Evolutionary conservation across 2,329 filamentous ascomycete species (phyloP).

Genomic region (Cadophora gregata): DNA sequence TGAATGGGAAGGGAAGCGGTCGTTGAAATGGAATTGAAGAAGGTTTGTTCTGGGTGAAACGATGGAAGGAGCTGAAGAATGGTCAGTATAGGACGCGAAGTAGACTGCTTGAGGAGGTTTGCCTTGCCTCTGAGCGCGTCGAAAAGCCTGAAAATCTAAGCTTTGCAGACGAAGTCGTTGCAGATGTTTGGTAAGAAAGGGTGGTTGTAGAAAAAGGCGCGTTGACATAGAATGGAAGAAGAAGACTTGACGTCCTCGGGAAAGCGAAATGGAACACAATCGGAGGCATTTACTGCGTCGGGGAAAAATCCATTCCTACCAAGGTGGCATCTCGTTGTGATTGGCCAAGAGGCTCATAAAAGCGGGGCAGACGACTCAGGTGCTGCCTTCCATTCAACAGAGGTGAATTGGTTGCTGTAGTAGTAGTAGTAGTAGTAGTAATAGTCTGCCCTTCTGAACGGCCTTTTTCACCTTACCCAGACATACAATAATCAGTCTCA

Average conservation of each 20-base stretch:
- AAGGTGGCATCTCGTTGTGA: slow-evolving; percentile 22
- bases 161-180: slow-evolving; percentile 23
- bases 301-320: too few relatives aligned
- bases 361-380: slow-evolving; percentile 1
- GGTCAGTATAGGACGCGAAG: slow-evolving; percentile 42
- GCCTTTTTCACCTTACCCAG: neutral
- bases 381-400: neutral
- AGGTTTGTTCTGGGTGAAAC: slow-evolving; percentile 31
- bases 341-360: slow-evolving; percentile 9
- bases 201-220: slow-evolving; percentile 35
- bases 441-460: neutral
- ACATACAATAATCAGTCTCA: neutral
- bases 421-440: too few relatives aligned
- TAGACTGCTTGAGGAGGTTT: slow-evolving; percentile 27
- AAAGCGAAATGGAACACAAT: neutral
- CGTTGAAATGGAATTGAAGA: slow-evolving; percentile 31
- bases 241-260: slow-evolving; percentile 10
- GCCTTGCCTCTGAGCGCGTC: slow-evolving; percentile 43
- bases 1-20: slow-evolving; percentile 38
- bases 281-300: too few relatives aligned
- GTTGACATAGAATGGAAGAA: slow-evolving; percentile 34
- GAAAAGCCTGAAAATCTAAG: slow-evolving; percentile 20
- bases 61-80: slow-evolving; percentile 39
- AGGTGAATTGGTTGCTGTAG: too few relatives aligned
- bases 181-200: slow-evolving; percentile 40